phyloP scores from a whole-genome alignment of 1,139 yeast species.

The Candida sanyaensis region DNA sequence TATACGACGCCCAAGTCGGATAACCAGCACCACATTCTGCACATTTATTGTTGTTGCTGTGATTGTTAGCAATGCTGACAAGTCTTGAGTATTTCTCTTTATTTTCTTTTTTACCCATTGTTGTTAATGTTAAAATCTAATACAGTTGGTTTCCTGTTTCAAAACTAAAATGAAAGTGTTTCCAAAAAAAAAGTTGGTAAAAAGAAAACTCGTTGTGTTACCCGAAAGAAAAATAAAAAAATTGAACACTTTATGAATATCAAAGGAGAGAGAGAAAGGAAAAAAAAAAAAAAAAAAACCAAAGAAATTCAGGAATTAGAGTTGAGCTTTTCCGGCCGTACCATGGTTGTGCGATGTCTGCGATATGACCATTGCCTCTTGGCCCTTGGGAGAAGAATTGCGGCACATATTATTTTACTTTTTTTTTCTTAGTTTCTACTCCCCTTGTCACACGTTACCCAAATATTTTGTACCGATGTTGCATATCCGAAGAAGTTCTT shows the following conservation, averaged over 20 bases:
- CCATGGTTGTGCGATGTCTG: background rate
- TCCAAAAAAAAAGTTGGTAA: background rate
- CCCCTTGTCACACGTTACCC: no score
- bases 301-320: no score
- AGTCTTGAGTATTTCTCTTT: conserved; percentile 39
- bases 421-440: background rate
- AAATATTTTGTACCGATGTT: no score
- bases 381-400: no score
- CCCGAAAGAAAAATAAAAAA: background rate
- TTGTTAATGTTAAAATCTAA: background rate
- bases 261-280: no score
- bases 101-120: conserved; percentile 12
- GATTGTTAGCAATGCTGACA: conserved; percentile 43
- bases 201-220: background rate
- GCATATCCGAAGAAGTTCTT: background rate
- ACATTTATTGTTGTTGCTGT: conserved; percentile 57
- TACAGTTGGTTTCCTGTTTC: background rate
- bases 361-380: no score
- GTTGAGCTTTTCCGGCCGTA: background rate
- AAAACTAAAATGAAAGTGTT: no score
- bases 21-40: conserved; percentile 69
- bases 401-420: background rate
- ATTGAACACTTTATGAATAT: background rate
- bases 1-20: conserved; percentile 60
- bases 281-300: no score